Conservation (phyloP, 2,329 filamentous ascomycete genomes). For the Saccharata proteae region DNA sequence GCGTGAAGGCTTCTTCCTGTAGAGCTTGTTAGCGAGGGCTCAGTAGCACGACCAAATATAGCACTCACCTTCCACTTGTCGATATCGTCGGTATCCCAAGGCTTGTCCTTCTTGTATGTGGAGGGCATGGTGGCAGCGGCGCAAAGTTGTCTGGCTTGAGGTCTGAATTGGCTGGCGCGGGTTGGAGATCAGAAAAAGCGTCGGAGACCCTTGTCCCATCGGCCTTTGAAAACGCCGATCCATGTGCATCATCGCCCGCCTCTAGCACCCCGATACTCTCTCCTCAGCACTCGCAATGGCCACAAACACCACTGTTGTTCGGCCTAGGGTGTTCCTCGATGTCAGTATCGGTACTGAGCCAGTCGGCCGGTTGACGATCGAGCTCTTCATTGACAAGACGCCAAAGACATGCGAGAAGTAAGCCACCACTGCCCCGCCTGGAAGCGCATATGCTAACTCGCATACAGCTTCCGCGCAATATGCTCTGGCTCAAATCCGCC, state of each 20-base stretch:
- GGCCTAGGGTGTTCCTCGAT: conserved; percentile 31
- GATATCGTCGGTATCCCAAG: conserved; percentile 88
- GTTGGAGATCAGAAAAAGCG: no score
- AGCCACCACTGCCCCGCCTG: conserved; percentile 7
- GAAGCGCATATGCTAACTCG: conserved; percentile 9
- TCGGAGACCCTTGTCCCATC: no score
- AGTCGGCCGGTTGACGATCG: conserved; percentile 31
- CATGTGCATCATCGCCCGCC: no score
- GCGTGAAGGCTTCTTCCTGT: conserved; percentile 68
- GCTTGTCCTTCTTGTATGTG: conserved; percentile 79
- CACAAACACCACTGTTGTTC: conserved; percentile 8
- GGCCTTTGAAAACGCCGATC: no score
- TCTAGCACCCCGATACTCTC: no score
- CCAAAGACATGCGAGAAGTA: conserved; percentile 36
- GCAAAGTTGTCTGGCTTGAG: no score
- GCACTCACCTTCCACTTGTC: conserved; percentile 76
- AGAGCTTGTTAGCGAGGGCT: conserved; percentile 2
- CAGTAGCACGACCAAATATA: not conserved
- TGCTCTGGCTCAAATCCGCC: conserved; percentile 26
- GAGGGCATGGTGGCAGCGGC: conserved; percentile 68
- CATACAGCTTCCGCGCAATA: conserved; percentile 30
- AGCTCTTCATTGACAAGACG: conserved; percentile 34
- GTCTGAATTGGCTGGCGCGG: no score
- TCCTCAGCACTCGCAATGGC: not conserved
- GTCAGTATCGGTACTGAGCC: conserved; percentile 28